Evolutionary conservation across 1,284 basidiomycete genomes (phyloP), one percentile per base, ranked within the genome.

Genomic region (Papiliotrema terrestris): DNA sequence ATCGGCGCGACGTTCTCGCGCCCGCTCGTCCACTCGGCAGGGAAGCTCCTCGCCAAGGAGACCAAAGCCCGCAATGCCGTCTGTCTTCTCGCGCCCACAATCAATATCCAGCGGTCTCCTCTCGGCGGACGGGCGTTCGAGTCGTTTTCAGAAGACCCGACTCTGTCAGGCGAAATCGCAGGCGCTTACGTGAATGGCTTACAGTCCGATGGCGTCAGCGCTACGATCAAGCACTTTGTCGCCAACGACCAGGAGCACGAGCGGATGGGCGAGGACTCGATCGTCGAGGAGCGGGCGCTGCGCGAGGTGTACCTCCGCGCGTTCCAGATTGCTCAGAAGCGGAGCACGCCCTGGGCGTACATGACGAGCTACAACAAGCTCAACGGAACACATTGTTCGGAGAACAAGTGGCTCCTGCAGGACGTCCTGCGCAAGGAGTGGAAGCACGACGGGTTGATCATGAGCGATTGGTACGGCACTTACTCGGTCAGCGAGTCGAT

Each of bases 221-320:
- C 73, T 0, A 64, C 66, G 1, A 65, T 73, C 61, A 77, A 77
- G 64, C 75, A 77, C 54, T 75, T 73, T 54, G 67, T 75, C 42
- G 67, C 56, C 3, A 75, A 77, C 58, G 74, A 77, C 49, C 71
- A 72, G 57, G 75, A 77, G 55, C 68, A 67, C 49, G 69, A 72
- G 45, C 61, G 72, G 13, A 66, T 65, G 53, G 66, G 66, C 14
- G 60, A 63, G 45, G 66, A 71, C 50, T 61, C 62, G 23, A 57
- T 71, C 38, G 59, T 70, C 26, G 54, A 59, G 11, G 47, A 58
- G 22, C 83, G 89, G 41, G 85, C 89, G 0, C 79, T 93, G 23
- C 81, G 89, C 23, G 90, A 93, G 70, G 82, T 93, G 43, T 92
- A 92, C 73, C 80, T 91, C 42, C 59, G 86, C 78, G 86, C 87